Percentiles rank a stretch among this genome's conserved stretches.
These are phyloP conservation scores for Coffea humblotiana DNA, from an alignment of 305 asterid genomes.

Conservation along the genomic window DNA sequence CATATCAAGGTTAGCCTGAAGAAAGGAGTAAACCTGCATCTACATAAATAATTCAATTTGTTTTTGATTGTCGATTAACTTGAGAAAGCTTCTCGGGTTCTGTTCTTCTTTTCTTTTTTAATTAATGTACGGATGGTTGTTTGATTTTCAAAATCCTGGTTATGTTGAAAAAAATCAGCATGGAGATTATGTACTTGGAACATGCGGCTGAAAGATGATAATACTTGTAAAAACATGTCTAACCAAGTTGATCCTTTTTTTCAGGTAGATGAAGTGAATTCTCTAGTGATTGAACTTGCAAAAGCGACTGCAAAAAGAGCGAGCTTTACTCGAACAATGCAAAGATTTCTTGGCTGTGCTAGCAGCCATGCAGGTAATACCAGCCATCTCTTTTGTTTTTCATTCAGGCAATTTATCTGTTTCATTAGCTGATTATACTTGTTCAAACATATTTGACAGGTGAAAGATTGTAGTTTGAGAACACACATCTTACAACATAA, in stretches of 20 bases:
- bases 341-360: constrained; percentile 55
- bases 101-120: neutral
- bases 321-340: constrained; percentile 70
- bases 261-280: constrained; percentile 76
- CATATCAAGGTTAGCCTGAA: neutral
- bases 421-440: constrained; percentile 8
- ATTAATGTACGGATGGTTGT: neutral
- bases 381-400: constrained; percentile 4
- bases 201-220: neutral
- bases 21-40: neutral
- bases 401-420: neutral
- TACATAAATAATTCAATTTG: neutral
- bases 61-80: neutral
- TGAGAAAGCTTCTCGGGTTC: neutral
- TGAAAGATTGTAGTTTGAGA: constrained; percentile 73
- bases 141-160: neutral
- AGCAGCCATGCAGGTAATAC: constrained; percentile 71
- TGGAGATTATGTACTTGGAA: neutral
- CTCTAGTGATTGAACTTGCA: constrained; percentile 66
- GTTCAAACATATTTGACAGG: constrained; percentile 39
- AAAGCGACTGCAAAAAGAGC: constrained; percentile 64
- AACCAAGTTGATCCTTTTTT: constrained; percentile 16
- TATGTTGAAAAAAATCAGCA: neutral
- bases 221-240: neutral
- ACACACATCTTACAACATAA: constrained; percentile 72